Evolutionary conservation across 371 early-diverging fungal species (phyloP), one percentile per base, ranked within the genome.

Genomic region (Funneliformis caledonium): DNA sequence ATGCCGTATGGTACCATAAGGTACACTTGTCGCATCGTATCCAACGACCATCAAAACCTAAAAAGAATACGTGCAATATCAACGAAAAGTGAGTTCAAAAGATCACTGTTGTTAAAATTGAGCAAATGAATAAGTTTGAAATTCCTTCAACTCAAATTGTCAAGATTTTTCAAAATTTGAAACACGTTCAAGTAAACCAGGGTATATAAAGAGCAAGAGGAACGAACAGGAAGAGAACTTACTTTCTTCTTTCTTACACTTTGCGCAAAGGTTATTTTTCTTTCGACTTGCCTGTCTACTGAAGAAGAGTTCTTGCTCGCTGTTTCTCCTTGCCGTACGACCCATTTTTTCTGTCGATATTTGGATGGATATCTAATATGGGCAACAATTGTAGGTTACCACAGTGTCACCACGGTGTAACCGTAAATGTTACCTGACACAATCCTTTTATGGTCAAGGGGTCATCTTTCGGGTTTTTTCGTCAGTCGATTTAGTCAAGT

Each of bases 321-420:
- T 69, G 45, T 69, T 43, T 69, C 43, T 69, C 33, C 69, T 69
- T 43, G 43, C 69, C 52, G 52, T 52, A 69, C 69, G 69, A 69
- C 69, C 69, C 69, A 69, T 69, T 69, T 69, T 69, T 43, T 43
- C 69, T 69, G 45, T 69, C 69, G 69, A 69, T 52, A 52, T 69
- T 69, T 69, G 69, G 45, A 69, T 43, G 69, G 69, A 69, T 69
- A 12, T 52, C 52, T 52, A 52, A 52, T 52, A 69, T 69, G 69
- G 69, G n/a, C 43, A 43, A 42, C 69, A 69, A 69, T 69, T 69
- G 69, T 69, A 69, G 69, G 69, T 69, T 69, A 69, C 69, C 69
- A 69, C 45, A 69, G 69, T 69, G 43, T 42, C 45, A 69, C 69
- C 69, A 69, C 69, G 45, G 69, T 69, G 69, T 69, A 4, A 69